Evolutionary conservation across 768 basidiomycete species (phyloP).

Genomic region (Hysterangium stoloniferum): DNA sequence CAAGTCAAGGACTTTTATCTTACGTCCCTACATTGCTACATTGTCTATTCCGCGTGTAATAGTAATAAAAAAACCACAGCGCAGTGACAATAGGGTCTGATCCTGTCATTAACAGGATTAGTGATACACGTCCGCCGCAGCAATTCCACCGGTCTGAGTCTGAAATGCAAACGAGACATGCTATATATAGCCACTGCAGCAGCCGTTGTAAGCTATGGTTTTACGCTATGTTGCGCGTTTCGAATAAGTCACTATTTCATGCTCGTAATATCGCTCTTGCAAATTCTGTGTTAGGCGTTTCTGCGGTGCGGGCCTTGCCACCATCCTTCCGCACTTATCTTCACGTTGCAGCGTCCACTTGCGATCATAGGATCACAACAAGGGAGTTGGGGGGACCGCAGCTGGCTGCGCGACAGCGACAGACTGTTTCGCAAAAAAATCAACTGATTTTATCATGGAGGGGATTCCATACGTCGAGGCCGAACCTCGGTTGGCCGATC

Average conservation of each 20-base stretch:
- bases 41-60: too few species aligned
- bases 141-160: too few species aligned
- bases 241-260: not conserved
- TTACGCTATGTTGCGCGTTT: constrained; percentile 1
- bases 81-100: too few species aligned
- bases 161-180: too few species aligned
- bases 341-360: too few species aligned
- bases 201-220: not conserved
- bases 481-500: not conserved
- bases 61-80: too few species aligned
- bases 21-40: too few species aligned
- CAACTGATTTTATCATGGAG: not conserved
- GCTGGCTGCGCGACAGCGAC: not conserved
- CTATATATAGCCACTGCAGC: not conserved
- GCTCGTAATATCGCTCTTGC: not conserved
- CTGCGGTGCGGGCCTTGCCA: not conserved
- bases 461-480: not conserved
- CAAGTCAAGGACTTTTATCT: too few species aligned
- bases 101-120: too few species aligned
- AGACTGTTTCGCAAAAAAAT: not conserved
- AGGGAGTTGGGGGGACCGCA: too few species aligned
- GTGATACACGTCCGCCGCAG: too few species aligned
- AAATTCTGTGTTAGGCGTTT: not conserved
- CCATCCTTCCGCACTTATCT: not conserved
- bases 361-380: too few species aligned